Evolutionary conservation across 208 protist species (phyloP), one percentile per base, ranked within the genome.

Genomic region (Herpetomonas tarakana): DNA sequence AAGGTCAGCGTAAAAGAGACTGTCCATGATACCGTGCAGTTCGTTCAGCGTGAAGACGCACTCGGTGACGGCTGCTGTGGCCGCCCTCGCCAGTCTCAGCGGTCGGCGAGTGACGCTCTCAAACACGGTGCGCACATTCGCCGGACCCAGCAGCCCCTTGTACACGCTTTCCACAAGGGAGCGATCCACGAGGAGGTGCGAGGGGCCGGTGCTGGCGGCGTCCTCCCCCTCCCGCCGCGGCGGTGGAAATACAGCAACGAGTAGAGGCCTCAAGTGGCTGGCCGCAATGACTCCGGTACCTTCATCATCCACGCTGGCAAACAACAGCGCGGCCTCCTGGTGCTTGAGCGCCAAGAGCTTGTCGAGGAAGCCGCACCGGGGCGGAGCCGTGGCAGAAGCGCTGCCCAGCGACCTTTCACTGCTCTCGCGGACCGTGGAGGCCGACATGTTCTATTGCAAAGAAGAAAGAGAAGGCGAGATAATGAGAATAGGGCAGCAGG

Each of bases 301-400:
- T 11, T 87, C 65, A 1, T 57, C 55, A 29, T 92, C 85, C 81
- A 78, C 87, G 31, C 65, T 55, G 41, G 71, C 66, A 41, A 88
- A 92, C 2, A 92, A 62, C 47, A 81, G 45, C 11, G 71, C 77
- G 1, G 80, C 78, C 65, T 92, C 73, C 35, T 82, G 78, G 25
- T 79, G 83, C 64, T 92, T 92, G 3, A 71, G 28, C 9, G 49
- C 63, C 24, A 86, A 25, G 27, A 87, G 71, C 4, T 68, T 71
- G 0, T 28, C 51, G 22, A 56, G 19, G 16, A 55, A 64, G n/a
- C n/a, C n/a, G n/a, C n/a, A n/a, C n/a, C n/a, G n/a, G n/a, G n/a
- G n/a, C n/a, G n/a, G n/a, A n/a, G n/a, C n/a, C n/a, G n/a, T n/a
- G n/a, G n/a, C n/a, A n/a, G n/a, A n/a, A n/a, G n/a, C n/a, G n/a